Percentiles rank a stretch among this genome's conserved stretches.
These are phyloP conservation scores for Hortaea werneckii DNA, from an alignment of 2,329 filamentous ascomycete genomes.

Conservation along the genomic window DNA sequence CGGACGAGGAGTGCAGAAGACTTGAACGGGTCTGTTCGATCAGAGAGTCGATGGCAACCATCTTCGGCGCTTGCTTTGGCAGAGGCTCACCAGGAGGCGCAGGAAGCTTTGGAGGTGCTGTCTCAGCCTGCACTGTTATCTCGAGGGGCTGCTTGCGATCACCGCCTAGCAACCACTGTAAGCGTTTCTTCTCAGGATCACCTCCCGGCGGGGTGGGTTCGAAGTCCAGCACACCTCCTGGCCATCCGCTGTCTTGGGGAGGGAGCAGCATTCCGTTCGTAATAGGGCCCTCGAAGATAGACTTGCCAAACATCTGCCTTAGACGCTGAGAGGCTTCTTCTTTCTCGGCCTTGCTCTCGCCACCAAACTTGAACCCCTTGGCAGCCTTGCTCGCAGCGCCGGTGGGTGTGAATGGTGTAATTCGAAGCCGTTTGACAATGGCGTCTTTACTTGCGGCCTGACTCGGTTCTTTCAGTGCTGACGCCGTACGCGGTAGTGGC, in stretches of 20 bases:
- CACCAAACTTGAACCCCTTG: conserved; percentile 70
- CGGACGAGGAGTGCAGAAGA: conserved; percentile 75
- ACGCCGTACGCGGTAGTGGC: conserved; percentile 55
- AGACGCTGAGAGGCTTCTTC: conserved; percentile 67
- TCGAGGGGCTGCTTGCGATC: conserved; percentile 53
- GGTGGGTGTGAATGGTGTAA: conserved; percentile 62
- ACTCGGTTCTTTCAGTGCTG: conserved; percentile 30
- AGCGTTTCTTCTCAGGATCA: conserved; percentile 35
- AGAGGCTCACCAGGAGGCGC: conserved; percentile 48
- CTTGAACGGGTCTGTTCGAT: conserved; percentile 64
- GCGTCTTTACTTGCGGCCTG: conserved; percentile 31
- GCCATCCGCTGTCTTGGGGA: conserved; percentile 54
- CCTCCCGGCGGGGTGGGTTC: conserved; percentile 45
- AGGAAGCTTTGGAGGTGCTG: conserved; percentile 50
- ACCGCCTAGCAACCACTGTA: conserved; percentile 65
- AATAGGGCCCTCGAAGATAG: conserved; percentile 70
- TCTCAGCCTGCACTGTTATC: conserved; percentile 66
- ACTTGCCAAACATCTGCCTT: conserved; percentile 57
- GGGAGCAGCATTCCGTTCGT: conserved; percentile 79
- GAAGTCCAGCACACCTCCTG: conserved; percentile 75
- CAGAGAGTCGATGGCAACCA: conserved; percentile 78
- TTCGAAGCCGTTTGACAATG: conserved; percentile 56
- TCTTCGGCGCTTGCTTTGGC: conserved; percentile 42
- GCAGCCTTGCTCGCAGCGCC: conserved; percentile 41
- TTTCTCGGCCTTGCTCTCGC: conserved; percentile 71